A percentile compares a stretch with the other conserved stretches of the same genome.
Conservation (phyloP, 106 monocot genomes). For the Dendrobium officinale region DNA sequence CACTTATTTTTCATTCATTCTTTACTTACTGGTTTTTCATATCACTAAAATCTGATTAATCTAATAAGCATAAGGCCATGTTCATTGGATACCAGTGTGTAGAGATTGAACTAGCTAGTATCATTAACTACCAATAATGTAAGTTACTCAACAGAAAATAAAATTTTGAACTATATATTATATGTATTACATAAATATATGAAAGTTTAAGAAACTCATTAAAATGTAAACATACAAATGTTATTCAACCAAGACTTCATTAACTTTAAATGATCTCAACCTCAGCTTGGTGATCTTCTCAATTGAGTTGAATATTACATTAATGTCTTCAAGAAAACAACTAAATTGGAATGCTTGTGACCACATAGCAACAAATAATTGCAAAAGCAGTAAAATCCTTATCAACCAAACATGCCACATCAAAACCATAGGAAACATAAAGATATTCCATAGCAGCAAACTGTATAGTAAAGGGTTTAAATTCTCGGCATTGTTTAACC, state of each 20-base stretch:
- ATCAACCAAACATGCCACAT: too few species aligned
- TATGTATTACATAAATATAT: too few species aligned
- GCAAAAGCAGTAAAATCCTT: too few species aligned
- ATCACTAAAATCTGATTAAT: background rate
- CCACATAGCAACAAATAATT: too few species aligned
- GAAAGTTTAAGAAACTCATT: background rate
- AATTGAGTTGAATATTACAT: too few species aligned
- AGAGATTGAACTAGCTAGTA: slow-evolving; percentile 62
- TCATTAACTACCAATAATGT: slow-evolving; percentile 15
- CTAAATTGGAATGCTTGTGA: too few species aligned
- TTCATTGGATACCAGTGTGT: slow-evolving; percentile 55
- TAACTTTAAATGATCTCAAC: background rate
- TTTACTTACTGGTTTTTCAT: background rate
- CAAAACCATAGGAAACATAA: too few species aligned
- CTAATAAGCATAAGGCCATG: slow-evolving; percentile 32
- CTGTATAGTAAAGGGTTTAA: too few species aligned
- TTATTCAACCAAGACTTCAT: slow-evolving; percentile 32
- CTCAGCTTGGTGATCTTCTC: background rate
- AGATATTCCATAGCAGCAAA: too few species aligned
- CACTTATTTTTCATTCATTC: background rate
- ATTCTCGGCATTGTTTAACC: too few species aligned
- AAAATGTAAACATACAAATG: slow-evolving; percentile 23
- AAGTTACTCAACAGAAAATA: background rate
- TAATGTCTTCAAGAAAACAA: too few species aligned
- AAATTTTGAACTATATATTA: too few species aligned